Conservation (phyloP, 495 filamentous ascomycete genomes). For the Daldinia childiae region DNA sequence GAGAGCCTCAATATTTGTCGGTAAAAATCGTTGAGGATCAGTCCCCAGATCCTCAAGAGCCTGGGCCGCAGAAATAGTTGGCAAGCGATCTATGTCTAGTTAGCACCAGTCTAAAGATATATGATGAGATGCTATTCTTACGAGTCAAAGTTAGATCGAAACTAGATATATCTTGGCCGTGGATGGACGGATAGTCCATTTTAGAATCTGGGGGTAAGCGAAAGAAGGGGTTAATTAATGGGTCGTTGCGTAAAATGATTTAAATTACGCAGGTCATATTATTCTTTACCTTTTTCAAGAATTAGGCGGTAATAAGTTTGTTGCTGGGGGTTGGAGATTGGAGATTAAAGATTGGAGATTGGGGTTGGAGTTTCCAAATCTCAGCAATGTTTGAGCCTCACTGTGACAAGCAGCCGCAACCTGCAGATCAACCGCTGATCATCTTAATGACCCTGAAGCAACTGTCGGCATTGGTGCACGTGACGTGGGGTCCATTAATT, state of each 20-base stretch:
- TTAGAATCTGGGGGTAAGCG: slow-evolving; percentile 3
- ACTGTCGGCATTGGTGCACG: slow-evolving; percentile 18
- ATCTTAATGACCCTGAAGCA: slow-evolving; percentile 12
- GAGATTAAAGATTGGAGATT: slow-evolving; percentile 19
- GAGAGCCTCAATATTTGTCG: slow-evolving; percentile 72
- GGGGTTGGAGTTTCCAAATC: slow-evolving; percentile 31
- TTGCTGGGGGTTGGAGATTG: slow-evolving; percentile 3
- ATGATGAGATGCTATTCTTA: slow-evolving; percentile 25
- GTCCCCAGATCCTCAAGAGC: slow-evolving; percentile 73
- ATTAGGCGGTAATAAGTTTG: slow-evolving; percentile 6
- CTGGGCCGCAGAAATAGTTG: slow-evolving; percentile 89
- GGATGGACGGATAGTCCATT: slow-evolving; percentile 57
- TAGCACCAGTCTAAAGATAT: slow-evolving; percentile 12
- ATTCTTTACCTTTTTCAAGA: not conserved
- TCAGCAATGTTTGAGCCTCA: slow-evolving; percentile 39
- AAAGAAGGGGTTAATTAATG: slow-evolving; percentile 1
- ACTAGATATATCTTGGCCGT: slow-evolving; percentile 57
- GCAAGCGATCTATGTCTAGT: slow-evolving; percentile 70
- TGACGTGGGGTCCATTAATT: slow-evolving; percentile 26
- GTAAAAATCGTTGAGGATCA: slow-evolving; percentile 61
- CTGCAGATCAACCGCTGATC: slow-evolving; percentile 40
- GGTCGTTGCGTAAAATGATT: not conserved
- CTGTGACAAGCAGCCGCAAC: slow-evolving; percentile 30
- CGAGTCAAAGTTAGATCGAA: slow-evolving; percentile 56
- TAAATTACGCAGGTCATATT: not conserved